Evolutionary conservation across 176 grass and related monocot genomes (phyloP).

Genomic region (Alopecurus myosuroides): DNA sequence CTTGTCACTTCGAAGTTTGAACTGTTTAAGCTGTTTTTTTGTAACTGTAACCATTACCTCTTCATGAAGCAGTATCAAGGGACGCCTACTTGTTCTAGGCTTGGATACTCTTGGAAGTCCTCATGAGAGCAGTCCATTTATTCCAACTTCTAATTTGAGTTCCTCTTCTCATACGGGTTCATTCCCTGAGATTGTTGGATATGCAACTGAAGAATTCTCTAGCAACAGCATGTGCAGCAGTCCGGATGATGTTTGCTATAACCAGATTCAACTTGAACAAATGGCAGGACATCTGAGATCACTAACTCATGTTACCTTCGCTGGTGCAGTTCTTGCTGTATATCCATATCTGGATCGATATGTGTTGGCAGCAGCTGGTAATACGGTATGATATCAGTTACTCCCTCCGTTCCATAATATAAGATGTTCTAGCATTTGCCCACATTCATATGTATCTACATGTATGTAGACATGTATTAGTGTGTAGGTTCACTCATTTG

Average conservation of each 20-base stretch:
- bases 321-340: constrained; percentile 87
- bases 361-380: constrained; percentile 95
- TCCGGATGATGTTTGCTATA: constrained; percentile 50
- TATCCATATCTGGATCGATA: constrained; percentile 78
- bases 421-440: too few species aligned
- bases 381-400: constrained; percentile 56
- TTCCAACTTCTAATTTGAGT: constrained; percentile 58
- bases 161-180: constrained; percentile 45
- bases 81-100: constrained; percentile 80
- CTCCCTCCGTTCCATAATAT: too few species aligned
- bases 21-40: neutral
- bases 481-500: too few species aligned
- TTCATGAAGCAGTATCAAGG: constrained; percentile 67
- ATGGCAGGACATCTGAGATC: constrained; percentile 59
- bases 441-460: too few species aligned
- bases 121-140: constrained; percentile 42
- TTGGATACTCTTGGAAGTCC: constrained; percentile 57
- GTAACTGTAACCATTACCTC: constrained; percentile 19
- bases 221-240: constrained; percentile 67
- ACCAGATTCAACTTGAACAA: constrained; percentile 66
- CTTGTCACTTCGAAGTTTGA: neutral
- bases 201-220: constrained; percentile 65
- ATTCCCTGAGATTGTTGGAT: constrained; percentile 68
- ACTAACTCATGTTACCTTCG: constrained; percentile 54
- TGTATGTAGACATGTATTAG: too few species aligned